phyloP scores from a whole-genome alignment of 2,329 filamentous ascomycete genomes.

The Arthrobotrys megalospora region DNA sequence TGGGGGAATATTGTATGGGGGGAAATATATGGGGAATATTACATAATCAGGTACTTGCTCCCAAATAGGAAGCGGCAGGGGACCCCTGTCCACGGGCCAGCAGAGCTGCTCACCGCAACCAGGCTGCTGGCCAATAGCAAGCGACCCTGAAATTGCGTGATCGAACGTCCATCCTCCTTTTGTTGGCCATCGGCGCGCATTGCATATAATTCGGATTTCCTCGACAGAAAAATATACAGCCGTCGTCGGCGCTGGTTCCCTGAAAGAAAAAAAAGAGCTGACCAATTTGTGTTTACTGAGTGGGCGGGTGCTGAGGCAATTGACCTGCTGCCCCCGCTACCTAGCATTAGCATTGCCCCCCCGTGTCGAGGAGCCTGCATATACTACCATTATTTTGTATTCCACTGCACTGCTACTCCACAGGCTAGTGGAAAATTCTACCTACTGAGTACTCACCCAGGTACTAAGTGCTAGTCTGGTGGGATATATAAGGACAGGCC shows the following conservation, averaged over 20 bases:
- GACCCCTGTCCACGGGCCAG: constrained; percentile 19
- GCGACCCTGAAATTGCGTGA: constrained; percentile 49
- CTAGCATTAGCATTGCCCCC: not conserved
- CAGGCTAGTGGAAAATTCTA: not conserved
- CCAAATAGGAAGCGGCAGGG: constrained; percentile 21
- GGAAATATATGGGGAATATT: constrained; percentile 1
- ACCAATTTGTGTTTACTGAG: constrained; percentile 23
- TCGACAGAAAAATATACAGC: not conserved
- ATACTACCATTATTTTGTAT: not conserved
- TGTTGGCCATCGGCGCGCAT: constrained; percentile 29
- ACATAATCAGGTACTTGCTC: constrained; percentile 28
- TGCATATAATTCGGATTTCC: not conserved
- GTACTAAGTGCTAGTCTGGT: not conserved
- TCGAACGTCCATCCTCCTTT: constrained; percentile 49
- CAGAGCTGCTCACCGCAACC: constrained; percentile 24
- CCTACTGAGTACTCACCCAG: not conserved
- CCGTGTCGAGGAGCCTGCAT: constrained; percentile 16
- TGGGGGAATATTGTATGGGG: not conserved
- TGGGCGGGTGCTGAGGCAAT: constrained; percentile 11
- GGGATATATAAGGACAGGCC: constrained; percentile 6
- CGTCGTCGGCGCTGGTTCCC: constrained; percentile 45
- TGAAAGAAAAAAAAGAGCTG: not conserved
- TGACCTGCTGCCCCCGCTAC: not conserved
- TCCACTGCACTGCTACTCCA: too few species aligned
- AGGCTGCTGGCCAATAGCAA: constrained; percentile 30